A percentile compares a stretch with the other conserved stretches of the same genome.
These are phyloP conservation scores for Tremella yokohamensis DNA, from an alignment of 768 basidiomycete genomes.

Conservation along the genomic window DNA sequence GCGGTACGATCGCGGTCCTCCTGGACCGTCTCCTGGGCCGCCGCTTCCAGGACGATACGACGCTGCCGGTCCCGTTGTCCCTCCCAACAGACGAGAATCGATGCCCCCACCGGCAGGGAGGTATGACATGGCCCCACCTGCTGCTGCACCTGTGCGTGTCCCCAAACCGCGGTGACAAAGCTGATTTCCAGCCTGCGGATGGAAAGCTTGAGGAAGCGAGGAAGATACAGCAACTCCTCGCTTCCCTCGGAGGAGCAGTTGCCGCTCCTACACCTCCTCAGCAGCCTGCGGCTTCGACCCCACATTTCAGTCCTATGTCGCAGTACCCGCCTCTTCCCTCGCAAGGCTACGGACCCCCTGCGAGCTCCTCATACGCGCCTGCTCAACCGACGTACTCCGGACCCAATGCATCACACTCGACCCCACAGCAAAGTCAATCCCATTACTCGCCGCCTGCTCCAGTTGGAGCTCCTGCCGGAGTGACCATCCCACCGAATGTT, in stretches of 20 bases:
- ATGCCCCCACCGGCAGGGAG: constrained; percentile 16
- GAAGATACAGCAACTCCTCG: constrained; percentile 40
- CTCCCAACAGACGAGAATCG: background rate
- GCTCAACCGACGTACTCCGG: too few species aligned
- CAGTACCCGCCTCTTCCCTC: too few species aligned
- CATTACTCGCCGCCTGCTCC: too few species aligned
- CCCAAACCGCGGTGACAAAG: background rate
- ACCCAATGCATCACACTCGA: too few species aligned
- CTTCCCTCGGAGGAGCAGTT: constrained; percentile 1
- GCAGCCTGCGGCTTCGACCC: constrained; percentile 9
- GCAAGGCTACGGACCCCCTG: too few species aligned
- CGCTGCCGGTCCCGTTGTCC: background rate
- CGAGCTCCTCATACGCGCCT: too few species aligned
- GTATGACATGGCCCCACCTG: constrained; percentile 12
- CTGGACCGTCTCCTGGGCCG: constrained; percentile 2
- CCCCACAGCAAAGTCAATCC: too few species aligned
- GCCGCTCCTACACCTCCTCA: constrained; percentile 26
- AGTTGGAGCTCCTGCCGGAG: too few species aligned
- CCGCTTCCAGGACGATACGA: constrained; percentile 5
- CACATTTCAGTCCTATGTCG: too few species aligned
- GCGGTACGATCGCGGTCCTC: background rate
- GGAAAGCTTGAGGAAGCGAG: constrained; percentile 73
- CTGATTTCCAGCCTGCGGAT: constrained; percentile 54
- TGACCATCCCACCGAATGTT: too few species aligned
- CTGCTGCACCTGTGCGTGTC: constrained; percentile 18